Conservation (phyloP, 805 yeast genomes). For the Suhomyces pyralidae region DNA sequence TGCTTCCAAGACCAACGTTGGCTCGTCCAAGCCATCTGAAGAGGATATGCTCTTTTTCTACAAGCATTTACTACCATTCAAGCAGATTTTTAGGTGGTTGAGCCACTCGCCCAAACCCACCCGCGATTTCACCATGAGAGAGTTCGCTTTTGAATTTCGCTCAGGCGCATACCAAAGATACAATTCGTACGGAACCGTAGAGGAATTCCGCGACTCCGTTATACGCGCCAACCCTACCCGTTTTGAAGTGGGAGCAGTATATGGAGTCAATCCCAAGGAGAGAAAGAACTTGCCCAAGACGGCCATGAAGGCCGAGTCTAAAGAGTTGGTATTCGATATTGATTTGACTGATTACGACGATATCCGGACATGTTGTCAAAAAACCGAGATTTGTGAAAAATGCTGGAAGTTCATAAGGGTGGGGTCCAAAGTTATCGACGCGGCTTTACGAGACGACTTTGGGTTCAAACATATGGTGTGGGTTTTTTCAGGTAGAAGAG, state of each 20-base stretch:
- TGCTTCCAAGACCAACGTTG: background rate
- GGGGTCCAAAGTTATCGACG: constrained; percentile 73
- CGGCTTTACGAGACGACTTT: constrained; percentile 77
- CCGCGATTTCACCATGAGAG: constrained; percentile 80
- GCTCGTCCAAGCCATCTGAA: constrained; percentile 33
- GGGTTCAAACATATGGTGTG: constrained; percentile 84
- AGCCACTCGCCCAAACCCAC: constrained; percentile 78
- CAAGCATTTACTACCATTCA: constrained; percentile 69
- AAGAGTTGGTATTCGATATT: constrained; percentile 92
- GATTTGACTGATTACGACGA: constrained; percentile 97
- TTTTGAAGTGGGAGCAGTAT: constrained; percentile 93
- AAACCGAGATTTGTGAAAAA: constrained; percentile 76
- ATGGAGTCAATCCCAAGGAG: constrained; percentile 82
- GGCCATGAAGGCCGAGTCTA: constrained; percentile 74
- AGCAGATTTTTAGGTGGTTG: constrained; percentile 81
- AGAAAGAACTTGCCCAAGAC: constrained; percentile 72
- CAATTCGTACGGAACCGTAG: constrained; percentile 63
- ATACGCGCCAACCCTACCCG: constrained; percentile 76
- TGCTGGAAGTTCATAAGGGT: constrained; percentile 93
- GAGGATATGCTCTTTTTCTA: constrained; percentile 75
- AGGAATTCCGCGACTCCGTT: constrained; percentile 78
- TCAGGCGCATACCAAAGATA: constrained; percentile 90
- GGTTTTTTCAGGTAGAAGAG: constrained; percentile 98
- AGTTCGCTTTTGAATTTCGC: constrained; percentile 86
- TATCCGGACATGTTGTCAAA: constrained; percentile 88